Evolutionary conservation across 2,329 filamentous ascomycete genomes (phyloP).

Genomic region (Penicillium sp.): DNA sequence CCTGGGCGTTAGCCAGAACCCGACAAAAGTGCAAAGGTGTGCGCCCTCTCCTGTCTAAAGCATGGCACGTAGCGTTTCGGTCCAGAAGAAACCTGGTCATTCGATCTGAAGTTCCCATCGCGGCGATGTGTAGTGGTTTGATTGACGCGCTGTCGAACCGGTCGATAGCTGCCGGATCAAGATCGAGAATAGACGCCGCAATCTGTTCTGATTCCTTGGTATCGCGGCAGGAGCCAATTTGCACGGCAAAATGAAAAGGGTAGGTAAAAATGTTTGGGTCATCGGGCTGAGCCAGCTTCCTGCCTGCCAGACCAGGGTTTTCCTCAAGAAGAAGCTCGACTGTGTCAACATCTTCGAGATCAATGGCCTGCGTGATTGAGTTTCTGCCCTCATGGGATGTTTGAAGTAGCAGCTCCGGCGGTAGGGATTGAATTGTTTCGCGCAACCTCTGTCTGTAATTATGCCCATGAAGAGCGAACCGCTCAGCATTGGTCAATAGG

Average conservation of each 20-base stretch:
- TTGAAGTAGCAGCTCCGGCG: conserved; percentile 3
- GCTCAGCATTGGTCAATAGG: conserved; percentile 10
- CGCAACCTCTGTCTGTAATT: not conserved
- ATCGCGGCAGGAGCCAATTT: conserved; percentile 9
- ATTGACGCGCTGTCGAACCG: conserved; percentile 6
- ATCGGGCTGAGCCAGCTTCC: conserved; percentile 1
- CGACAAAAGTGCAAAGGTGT: conserved; percentile 7
- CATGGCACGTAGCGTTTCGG: not conserved
- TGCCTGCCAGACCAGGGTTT: not conserved
- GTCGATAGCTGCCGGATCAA: conserved; percentile 9
- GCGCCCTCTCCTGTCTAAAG: conserved; percentile 1
- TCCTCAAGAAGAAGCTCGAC: conserved; percentile 5
- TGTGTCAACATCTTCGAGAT: conserved; percentile 11
- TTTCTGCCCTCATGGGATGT: conserved; percentile 8
- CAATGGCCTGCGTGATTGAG: conserved; percentile 13
- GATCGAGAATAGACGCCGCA: conserved; percentile 1
- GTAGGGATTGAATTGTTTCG: conserved; percentile 1
- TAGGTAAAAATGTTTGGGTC: conserved; percentile 7
- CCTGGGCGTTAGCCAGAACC: not conserved
- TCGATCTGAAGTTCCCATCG: conserved; percentile 9
- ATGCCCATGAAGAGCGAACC: conserved; percentile 10
- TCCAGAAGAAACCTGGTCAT: conserved; percentile 6
- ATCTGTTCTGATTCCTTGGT: conserved; percentile 12
- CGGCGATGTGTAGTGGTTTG: conserved; percentile 12
- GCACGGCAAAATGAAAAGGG: conserved; percentile 12